Percentiles rank a stretch among this genome's conserved stretches.
Conservation (phyloP, 2,329 filamentous ascomycete genomes). For the Arthroderma sp. region DNA sequence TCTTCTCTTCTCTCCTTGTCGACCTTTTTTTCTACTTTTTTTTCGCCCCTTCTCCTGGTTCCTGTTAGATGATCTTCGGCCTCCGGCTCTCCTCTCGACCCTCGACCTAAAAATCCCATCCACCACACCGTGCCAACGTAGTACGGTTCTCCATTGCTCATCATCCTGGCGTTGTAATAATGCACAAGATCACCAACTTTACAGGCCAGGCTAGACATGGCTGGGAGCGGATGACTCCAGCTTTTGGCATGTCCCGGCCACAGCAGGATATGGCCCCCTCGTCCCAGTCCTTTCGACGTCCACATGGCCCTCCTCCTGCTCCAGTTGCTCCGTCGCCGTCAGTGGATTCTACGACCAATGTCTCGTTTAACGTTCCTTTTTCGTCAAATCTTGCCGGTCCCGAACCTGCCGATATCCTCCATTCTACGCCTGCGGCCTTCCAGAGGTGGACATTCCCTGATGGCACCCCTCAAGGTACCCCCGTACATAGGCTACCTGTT, state of each 20-base stretch:
- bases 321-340: constrained; percentile 49
- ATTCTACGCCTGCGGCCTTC: constrained; percentile 77
- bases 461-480: constrained; percentile 69
- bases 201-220: constrained; percentile 53
- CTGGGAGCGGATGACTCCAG: constrained; percentile 54
- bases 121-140: constrained; percentile 1
- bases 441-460: constrained; percentile 88
- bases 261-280: constrained; percentile 42
- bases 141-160: constrained; percentile 10
- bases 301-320: constrained; percentile 48
- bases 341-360: constrained; percentile 63
- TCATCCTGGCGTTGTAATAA: constrained; percentile 21
- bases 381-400: constrained; percentile 83
- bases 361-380: constrained; percentile 96
- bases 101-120: not conserved
- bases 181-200: constrained; percentile 58
- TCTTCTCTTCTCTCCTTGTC: no score
- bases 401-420: constrained; percentile 86
- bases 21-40: no score
- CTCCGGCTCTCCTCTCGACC: not conserved
- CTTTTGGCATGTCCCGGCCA: constrained; percentile 50
- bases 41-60: not conserved
- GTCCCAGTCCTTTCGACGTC: constrained; percentile 43
- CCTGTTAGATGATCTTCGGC: not conserved
- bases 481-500: constrained; percentile 80